Percentiles rank a stretch among this genome's conserved stretches.
These are phyloP conservation scores for Tetrahymena borealis DNA, from an alignment of 73 alveolate species.

Conservation along the genomic window DNA sequence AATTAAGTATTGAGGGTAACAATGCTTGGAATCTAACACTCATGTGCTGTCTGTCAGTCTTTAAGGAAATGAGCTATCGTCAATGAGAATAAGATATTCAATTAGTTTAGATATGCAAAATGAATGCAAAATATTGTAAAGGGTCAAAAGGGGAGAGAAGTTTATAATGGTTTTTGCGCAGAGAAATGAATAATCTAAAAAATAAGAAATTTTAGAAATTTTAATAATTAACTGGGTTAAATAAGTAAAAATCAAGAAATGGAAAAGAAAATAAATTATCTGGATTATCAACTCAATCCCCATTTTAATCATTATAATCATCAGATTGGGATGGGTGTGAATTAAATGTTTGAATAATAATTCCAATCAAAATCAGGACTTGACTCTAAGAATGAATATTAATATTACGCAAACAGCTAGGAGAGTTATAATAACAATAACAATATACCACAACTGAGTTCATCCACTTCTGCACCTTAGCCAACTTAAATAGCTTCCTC, in stretches of 20 bases:
- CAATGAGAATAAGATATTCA: too few relatives aligned
- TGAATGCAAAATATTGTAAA: too few relatives aligned
- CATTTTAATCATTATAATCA: background rate
- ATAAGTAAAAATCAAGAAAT: background rate
- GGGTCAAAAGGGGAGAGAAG: too few relatives aligned
- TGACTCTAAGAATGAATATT: background rate
- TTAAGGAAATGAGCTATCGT: too few relatives aligned
- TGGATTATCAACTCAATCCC: background rate
- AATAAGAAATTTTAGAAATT: background rate
- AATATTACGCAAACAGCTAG: background rate
- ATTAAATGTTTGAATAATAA: background rate
- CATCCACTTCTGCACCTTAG: background rate
- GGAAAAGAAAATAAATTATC: background rate
- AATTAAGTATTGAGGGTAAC: too few relatives aligned
- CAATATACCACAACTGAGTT: background rate
- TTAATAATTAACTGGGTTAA: background rate
- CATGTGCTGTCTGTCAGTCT: too few relatives aligned
- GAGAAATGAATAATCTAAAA: background rate
- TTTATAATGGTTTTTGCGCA: background rate
- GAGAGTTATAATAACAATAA: background rate
- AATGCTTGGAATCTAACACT: too few relatives aligned
- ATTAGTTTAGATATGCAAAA: too few relatives aligned
- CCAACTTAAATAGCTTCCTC: background rate
- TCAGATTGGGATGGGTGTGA: too few relatives aligned
- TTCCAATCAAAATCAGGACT: background rate